phyloP scores from a whole-genome alignment of 2,329 filamentous ascomycete species.

The Cryphonectria japonica region DNA sequence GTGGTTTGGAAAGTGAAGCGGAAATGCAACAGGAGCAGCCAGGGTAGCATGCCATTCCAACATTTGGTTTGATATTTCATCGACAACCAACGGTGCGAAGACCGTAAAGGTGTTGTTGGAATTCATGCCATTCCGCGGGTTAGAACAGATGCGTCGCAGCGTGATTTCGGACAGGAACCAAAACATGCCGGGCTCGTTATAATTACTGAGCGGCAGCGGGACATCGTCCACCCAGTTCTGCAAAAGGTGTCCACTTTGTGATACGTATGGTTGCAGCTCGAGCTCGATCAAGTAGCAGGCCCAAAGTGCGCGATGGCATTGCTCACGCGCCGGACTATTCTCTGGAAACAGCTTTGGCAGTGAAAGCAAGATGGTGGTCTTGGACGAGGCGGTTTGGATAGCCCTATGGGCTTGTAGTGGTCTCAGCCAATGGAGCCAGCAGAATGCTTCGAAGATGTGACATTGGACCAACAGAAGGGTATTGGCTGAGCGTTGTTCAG shows the following conservation, averaged over 20 bases:
- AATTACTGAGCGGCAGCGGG: constrained; percentile 30
- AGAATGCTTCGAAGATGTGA: constrained; percentile 30
- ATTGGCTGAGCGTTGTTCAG: constrained; percentile 14
- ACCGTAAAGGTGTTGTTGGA: constrained; percentile 25
- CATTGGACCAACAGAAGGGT: constrained; percentile 29
- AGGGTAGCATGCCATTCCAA: constrained; percentile 30
- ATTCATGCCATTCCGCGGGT: constrained; percentile 30
- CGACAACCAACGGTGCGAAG: constrained; percentile 30
- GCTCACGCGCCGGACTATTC: constrained; percentile 26
- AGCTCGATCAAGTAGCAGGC: constrained; percentile 34
- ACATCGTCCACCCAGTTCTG: constrained; percentile 23
- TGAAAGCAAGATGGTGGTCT: constrained; percentile 23
- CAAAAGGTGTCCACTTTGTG: constrained; percentile 27
- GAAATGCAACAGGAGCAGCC: constrained; percentile 26
- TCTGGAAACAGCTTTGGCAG: constrained; percentile 12
- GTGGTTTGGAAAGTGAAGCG: not conserved
- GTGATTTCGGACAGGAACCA: constrained; percentile 33
- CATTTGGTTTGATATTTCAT: constrained; percentile 31
- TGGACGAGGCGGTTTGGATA: constrained; percentile 27
- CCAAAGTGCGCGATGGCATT: constrained; percentile 33
- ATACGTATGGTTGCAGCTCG: constrained; percentile 32
- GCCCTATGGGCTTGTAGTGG: constrained; percentile 32
- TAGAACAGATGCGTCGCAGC: constrained; percentile 31
- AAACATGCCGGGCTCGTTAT: constrained; percentile 32
- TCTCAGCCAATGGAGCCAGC: constrained; percentile 30